A percentile compares a stretch with the other conserved stretches of the same genome.
phyloP scores from a whole-genome alignment of 2,329 filamentous ascomycete genomes.

The Teratosphaeriaceae sp. region DNA sequence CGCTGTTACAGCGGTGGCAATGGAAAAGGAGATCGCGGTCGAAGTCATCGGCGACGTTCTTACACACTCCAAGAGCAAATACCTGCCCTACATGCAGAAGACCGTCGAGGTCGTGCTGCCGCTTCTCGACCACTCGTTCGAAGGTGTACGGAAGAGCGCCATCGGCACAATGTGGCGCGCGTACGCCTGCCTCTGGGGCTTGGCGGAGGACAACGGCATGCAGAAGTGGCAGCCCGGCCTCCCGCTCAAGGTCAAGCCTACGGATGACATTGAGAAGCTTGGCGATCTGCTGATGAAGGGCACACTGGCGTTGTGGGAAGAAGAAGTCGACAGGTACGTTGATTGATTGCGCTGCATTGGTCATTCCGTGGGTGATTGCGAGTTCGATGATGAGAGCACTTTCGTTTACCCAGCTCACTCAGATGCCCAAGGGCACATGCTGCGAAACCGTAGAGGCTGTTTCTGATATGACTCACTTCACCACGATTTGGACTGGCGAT shows the following conservation, averaged over 20 bases:
- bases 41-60: constrained; percentile 93
- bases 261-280: constrained; percentile 72
- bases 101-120: constrained; percentile 75
- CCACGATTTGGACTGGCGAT: too few relatives aligned
- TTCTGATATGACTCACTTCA: constrained; percentile 36
- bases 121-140: constrained; percentile 81
- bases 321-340: constrained; percentile 93
- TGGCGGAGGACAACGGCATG: constrained; percentile 73
- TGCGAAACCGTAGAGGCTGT: constrained; percentile 36
- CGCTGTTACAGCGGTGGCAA: constrained; percentile 78
- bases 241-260: constrained; percentile 73
- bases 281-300: constrained; percentile 78
- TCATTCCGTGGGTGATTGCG: too few relatives aligned
- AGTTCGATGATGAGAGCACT: constrained; percentile 76
- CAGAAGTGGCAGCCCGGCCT: constrained; percentile 84
- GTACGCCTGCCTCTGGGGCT: constrained; percentile 82
- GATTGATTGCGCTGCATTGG: background rate
- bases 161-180: constrained; percentile 89
- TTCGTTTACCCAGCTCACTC: constrained; percentile 99
- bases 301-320: constrained; percentile 78
- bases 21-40: constrained; percentile 96
- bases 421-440: constrained; percentile 57
- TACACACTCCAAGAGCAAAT: constrained; percentile 72
- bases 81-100: constrained; percentile 80
- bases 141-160: constrained; percentile 87